Base-by-base conservation (phyloP, 345 rosid species). In the Zanthoxylum bungeanum region DNA sequence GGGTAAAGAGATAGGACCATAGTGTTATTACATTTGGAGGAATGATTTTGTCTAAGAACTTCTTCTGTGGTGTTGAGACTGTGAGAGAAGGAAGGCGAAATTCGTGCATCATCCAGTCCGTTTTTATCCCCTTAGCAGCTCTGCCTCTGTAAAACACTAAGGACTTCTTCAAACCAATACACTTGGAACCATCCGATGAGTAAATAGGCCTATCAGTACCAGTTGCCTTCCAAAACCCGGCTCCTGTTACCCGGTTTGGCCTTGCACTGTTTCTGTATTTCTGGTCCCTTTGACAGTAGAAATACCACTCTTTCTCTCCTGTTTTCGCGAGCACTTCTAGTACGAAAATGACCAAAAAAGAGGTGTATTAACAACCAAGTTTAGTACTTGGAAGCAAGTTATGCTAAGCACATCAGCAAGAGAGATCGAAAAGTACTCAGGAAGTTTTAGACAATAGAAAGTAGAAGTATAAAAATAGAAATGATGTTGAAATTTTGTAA, bases 41-140 rank as follows among this genome's bases (percentile, higher is more conserved):
- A 37, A 90, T 71, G 80, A 72, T 84, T 81, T 80, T 92, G 71
- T 87, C 89, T 4, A 83, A 76, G 73, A 81, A 40, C 79, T 84
- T 87, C 78, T 82, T 89, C 0, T 85, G 78, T 2, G 83, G 86
- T 8, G 80, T 70, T 12, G 91, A 82, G 53, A 84, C 91, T 1
- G 80, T 49, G 9, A 85, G 66, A 40, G 98, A 84, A 73, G 98
- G 98, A 39, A 94, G 85, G 14, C 97, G 92, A 65, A 92, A 94
- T 64, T 94, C 98, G 22, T 94, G 98, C 98, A 94, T 94, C 98
- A 94, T 94, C 99, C 98, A 94, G 68, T 94, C 99, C 2, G 98
- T 94, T 80, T 94, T 94, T 24, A 85, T 68, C 75, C 98, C 98
- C 82, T 83, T 92, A 37, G 96, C 97, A 6, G 98, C 98, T 84